phyloP scores from a whole-genome alignment of 305 asterid species.

The Fraxinus ornus region DNA sequence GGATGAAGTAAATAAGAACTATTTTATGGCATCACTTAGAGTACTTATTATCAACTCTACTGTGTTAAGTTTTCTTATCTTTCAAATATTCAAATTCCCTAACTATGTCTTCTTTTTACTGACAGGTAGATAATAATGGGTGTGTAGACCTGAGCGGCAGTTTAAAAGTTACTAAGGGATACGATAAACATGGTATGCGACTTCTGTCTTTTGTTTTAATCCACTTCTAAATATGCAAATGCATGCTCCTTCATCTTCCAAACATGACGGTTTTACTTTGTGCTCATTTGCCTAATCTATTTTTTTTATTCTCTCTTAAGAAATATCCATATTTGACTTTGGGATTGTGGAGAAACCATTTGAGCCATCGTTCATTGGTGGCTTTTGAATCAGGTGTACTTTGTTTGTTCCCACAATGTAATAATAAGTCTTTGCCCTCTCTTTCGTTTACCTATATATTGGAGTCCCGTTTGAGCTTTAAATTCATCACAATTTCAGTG shows the following conservation, averaged over 20 bases:
- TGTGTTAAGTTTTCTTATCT: not conserved
- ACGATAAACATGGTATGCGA: constrained; percentile 48
- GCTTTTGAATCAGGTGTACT: not conserved
- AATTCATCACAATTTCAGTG: not conserved
- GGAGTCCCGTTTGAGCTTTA: not conserved
- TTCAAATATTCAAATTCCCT: constrained; percentile 6
- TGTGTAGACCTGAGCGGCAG: constrained; percentile 44
- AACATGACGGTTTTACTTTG: not conserved
- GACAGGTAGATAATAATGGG: constrained; percentile 54
- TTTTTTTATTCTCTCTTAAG: not conserved
- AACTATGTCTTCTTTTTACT: constrained; percentile 17
- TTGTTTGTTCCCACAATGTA: not conserved
- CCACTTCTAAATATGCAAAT: not conserved
- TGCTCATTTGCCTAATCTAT: not conserved
- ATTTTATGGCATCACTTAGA: not conserved
- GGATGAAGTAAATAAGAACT: not conserved
- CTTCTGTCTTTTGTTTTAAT: constrained; percentile 12
- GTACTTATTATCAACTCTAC: not conserved
- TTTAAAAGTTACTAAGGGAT: constrained; percentile 55
- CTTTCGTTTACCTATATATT: not conserved
- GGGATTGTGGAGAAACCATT: not conserved
- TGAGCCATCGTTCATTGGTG: not conserved
- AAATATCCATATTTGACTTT: not conserved
- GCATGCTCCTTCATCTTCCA: not conserved
- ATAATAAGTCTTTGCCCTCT: not conserved